phyloP scores from a whole-genome alignment of 2,329 filamentous ascomycete species.

The Verticillium dahliae region DNA sequence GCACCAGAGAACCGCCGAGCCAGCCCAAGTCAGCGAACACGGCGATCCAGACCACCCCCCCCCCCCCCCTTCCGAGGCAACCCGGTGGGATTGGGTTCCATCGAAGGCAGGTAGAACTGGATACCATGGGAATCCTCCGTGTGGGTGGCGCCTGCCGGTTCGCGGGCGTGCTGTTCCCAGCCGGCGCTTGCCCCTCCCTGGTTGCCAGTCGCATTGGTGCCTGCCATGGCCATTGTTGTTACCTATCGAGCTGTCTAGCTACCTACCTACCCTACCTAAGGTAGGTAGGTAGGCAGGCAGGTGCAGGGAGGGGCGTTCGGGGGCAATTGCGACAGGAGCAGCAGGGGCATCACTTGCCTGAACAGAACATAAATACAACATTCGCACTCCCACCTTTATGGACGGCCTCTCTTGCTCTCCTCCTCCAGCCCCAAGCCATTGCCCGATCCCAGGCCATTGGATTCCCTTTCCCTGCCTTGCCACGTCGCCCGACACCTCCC shows the following conservation, averaged over 20 bases:
- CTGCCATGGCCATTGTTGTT: background rate
- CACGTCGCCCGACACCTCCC: background rate
- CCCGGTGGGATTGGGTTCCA: too few relatives aligned
- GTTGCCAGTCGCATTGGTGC: background rate
- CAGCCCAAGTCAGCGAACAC: too few relatives aligned
- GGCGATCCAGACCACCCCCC: too few relatives aligned
- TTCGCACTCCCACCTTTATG: background rate
- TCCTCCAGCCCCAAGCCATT: background rate
- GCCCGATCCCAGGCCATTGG: background rate
- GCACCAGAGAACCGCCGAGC: too few relatives aligned
- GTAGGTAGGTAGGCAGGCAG: background rate
- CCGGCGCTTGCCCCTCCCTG: background rate
- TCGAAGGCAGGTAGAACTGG: too few relatives aligned
- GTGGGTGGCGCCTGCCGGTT: background rate
- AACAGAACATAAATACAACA: background rate
- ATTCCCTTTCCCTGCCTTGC: background rate
- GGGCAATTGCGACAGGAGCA: background rate
- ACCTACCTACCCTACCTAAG: too few relatives aligned
- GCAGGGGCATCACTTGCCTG: background rate
- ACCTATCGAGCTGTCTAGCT: background rate
- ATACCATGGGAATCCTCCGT: too few relatives aligned
- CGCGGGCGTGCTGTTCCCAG: background rate
- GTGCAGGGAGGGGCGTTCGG: background rate
- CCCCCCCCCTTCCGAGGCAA: too few relatives aligned
- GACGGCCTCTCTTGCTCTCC: background rate